Evolutionary conservation across 208 protist species (phyloP), one percentile per base, ranked within the genome.

Genomic region (Crithidia acanthocephali): DNA sequence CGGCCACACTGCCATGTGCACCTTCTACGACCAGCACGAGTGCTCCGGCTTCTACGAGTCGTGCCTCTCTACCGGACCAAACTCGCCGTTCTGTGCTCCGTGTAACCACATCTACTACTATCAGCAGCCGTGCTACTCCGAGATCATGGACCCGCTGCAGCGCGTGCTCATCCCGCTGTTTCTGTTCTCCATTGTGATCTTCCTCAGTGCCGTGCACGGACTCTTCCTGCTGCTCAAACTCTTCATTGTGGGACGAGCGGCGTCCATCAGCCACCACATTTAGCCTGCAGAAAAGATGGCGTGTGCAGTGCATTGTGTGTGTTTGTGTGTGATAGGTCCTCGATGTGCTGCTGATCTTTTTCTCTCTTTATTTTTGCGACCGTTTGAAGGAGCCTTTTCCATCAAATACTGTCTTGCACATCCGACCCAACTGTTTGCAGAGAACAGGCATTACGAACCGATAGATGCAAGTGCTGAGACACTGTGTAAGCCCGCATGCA

Each of bases 1-100:
- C 57, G 8, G 23, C 23, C 7, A 1, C 9, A 18, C 13, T 16
- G n/a, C 33, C 1, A 44, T 72, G 4, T 72, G 67, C 35, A 0
- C 44, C 35, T 72, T 72, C 57, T 72, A 72, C 56, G 33, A 55
- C 10, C 40, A 28, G 22, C 55, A 72, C 50, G 28, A 8, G 9
- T 72, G 67, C 27, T 55, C 57, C 16, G 67, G 67, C n/a, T 72
- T 64, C 30, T 57, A 33, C 6, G 18, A 6, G 0, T 2, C 27
- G 8, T 72, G 67, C 37, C 7, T 1, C 8, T n/a, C 18, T 18
- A 33, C 4, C 32, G 23, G 1, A 15, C 27, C 0, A 1, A 18
- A 33, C 40, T 25, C 61, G n/a, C 32, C 66, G 10, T 25, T 32
- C n/a, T 71, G 53, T 63, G 66, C 20, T 1, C 16, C 7, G 8